A percentile compares a stretch with the other conserved stretches of the same genome.
These are phyloP conservation scores for Globisporangium recalcitrans DNA, from an alignment of 352 stramenopile genomes.

Conservation along the genomic window DNA sequence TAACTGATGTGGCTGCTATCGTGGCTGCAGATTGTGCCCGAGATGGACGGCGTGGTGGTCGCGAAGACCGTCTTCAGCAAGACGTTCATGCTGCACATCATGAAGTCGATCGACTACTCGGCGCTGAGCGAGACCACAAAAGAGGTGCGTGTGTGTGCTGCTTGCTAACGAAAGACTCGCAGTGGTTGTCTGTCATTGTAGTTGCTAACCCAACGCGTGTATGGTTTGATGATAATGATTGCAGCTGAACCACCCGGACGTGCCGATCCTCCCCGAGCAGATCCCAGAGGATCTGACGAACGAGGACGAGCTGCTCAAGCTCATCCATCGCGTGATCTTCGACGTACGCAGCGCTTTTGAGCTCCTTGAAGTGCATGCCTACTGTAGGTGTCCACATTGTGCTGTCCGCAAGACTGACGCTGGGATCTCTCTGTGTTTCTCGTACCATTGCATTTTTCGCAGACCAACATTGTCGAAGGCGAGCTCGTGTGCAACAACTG, in stretches of 20 bases:
- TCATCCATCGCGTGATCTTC: slow-evolving; percentile 78
- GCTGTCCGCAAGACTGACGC: background rate
- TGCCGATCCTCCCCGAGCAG: slow-evolving; percentile 61
- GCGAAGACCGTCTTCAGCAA: slow-evolving; percentile 79
- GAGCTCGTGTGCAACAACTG: slow-evolving; percentile 85
- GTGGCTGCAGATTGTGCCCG: slow-evolving; percentile 51
- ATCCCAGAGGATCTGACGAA: slow-evolving; percentile 53
- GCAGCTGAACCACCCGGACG: slow-evolving; percentile 76
- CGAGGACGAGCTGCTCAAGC: slow-evolving; percentile 62
- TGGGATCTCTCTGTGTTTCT: background rate
- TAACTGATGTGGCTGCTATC: background rate
- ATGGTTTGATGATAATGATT: background rate
- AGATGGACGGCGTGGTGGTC: slow-evolving; percentile 78
- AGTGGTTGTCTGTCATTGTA: too few species aligned
- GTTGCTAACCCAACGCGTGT: background rate
- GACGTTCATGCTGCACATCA: slow-evolving; percentile 82
- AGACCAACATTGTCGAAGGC: slow-evolving; percentile 84
- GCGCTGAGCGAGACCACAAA: slow-evolving; percentile 69
- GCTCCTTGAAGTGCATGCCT: too few species aligned
- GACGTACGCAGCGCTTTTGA: slow-evolving; percentile 42
- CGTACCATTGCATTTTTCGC: background rate
- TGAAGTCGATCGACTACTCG: slow-evolving; percentile 82
- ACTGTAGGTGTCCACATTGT: background rate
- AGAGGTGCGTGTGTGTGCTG: slow-evolving; percentile 32
- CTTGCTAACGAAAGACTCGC: background rate